A percentile compares a stretch with the other conserved stretches of the same genome.
phyloP scores from a whole-genome alignment of 2,329 filamentous ascomycete species.

The Aureobasidium subglaciale region DNA sequence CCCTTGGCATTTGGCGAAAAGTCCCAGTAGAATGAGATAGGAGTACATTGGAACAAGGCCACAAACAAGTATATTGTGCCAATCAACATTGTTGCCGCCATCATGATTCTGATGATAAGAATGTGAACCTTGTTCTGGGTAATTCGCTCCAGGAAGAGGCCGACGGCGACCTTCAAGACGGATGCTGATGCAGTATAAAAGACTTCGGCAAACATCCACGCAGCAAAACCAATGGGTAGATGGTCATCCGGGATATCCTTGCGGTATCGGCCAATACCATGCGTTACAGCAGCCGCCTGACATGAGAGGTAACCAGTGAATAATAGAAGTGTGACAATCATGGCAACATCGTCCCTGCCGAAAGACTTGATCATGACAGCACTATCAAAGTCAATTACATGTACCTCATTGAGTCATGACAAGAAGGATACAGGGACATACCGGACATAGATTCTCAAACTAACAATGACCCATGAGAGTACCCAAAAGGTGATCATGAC shows the following conservation, averaged over 20 bases:
- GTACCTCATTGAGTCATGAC: background rate
- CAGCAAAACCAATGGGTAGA: constrained; percentile 15
- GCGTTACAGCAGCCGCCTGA: constrained; percentile 27
- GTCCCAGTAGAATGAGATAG: constrained; percentile 43
- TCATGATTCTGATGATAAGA: constrained; percentile 36
- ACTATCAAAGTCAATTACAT: constrained; percentile 15
- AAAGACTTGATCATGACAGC: constrained; percentile 26
- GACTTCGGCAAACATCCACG: constrained; percentile 46
- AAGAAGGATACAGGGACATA: constrained; percentile 1
- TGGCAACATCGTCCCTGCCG: constrained; percentile 29
- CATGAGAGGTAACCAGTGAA: constrained; percentile 30
- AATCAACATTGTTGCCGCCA: constrained; percentile 35
- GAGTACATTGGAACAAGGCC: constrained; percentile 43
- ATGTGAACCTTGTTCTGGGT: constrained; percentile 36
- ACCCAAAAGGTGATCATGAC: constrained; percentile 11
- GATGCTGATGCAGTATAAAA: constrained; percentile 42
- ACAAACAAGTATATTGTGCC: constrained; percentile 43
- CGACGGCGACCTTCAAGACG: constrained; percentile 43
- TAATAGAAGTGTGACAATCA: constrained; percentile 26
- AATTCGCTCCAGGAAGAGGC: constrained; percentile 44
- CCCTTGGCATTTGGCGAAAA: constrained; percentile 24
- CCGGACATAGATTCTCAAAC: constrained; percentile 17
- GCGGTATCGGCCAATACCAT: constrained; percentile 29
- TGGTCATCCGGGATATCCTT: constrained; percentile 21
- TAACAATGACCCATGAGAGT: background rate